Evolutionary conservation across 2,329 filamentous ascomycete species (phyloP).

Genomic region (Fusarium albidum): DNA sequence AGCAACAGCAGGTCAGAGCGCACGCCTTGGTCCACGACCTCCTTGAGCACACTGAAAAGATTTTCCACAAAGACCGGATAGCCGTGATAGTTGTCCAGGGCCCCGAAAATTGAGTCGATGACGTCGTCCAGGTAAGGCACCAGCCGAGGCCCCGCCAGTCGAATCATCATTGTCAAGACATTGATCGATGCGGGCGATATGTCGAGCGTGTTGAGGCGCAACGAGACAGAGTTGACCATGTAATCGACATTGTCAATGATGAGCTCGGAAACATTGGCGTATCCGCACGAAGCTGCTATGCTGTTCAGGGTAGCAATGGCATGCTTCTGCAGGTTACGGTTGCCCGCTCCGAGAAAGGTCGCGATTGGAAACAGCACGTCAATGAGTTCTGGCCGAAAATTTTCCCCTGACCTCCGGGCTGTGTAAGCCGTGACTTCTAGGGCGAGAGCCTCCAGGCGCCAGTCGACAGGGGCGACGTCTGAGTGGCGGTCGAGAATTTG

Average conservation of each 20-base stretch:
- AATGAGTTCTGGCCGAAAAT: slow-evolving; percentile 85
- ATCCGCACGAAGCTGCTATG: slow-evolving; percentile 79
- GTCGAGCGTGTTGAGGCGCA: slow-evolving; percentile 91
- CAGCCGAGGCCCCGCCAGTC: slow-evolving; percentile 80
- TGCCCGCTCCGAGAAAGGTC: slow-evolving; percentile 81
- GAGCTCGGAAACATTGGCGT: slow-evolving; percentile 76
- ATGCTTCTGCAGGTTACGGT: slow-evolving; percentile 75
- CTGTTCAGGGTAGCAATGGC: slow-evolving; percentile 85
- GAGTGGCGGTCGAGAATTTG: slow-evolving; percentile 64
- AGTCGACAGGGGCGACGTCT: slow-evolving; percentile 63
- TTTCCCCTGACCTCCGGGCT: slow-evolving; percentile 69
- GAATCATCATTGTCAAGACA: slow-evolving; percentile 94
- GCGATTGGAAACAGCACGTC: slow-evolving; percentile 93
- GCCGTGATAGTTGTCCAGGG: slow-evolving; percentile 94
- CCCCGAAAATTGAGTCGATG: slow-evolving; percentile 88
- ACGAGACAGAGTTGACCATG: slow-evolving; percentile 89
- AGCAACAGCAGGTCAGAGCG: slow-evolving; percentile 62
- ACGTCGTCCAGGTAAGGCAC: slow-evolving; percentile 93
- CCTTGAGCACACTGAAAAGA: slow-evolving; percentile 82
- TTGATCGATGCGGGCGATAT: slow-evolving; percentile 91
- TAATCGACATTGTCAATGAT: slow-evolving; percentile 95
- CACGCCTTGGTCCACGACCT: slow-evolving; percentile 83
- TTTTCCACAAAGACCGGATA: slow-evolving; percentile 87
- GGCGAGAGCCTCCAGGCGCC: slow-evolving; percentile 79
- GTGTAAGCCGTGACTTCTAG: slow-evolving; percentile 83